Base-by-base conservation (phyloP, 2,329 filamentous ascomycete genomes). In the Fusarium pseudonygamai region DNA sequence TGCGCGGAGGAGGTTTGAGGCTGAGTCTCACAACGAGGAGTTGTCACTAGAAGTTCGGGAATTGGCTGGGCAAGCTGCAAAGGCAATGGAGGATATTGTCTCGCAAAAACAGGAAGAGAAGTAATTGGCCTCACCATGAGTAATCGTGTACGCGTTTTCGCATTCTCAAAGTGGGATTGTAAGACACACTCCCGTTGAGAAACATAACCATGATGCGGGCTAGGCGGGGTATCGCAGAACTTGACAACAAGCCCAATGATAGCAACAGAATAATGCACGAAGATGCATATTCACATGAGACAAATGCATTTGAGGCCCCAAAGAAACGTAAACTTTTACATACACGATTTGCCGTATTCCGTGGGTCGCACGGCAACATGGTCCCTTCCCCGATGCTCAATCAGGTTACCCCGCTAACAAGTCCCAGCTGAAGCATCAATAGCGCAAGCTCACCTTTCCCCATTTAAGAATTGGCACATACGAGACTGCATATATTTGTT, bases 231-330 rank as follows among this genome's bases (percentile, higher is more conserved):
- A 20, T 3, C 6, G 24, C 22, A 26, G 16, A 1, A 26, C 5
- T 26, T 11, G 32, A 13, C 13, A 28, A 37, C 13, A 22, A 24
- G 16, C 11, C 3, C 6, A 14, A 34, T 6, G 14, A 34, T 4
- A 20, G 12, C 22, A 24, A 7, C 11, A 16, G 10, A 30, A 18
- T 0, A 13, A 49, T 13, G 7, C 1, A n/a, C 2, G 28, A 49
- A 49, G 46, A 30, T n/a, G 22, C 46, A 30, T 13, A n/a, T n/a
- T 49, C 14, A n/a, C 15, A 30, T 30, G 28, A 49, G 28, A 18
- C 1, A 49, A 49, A n/a, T 4, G 3, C 0, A 30, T 4, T n/a
- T 13, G 11, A 5, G 1, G 10, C 5, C 12, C 14, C 0, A 34
- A 34, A 20, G 8, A n/a, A 49, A 18, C 2, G 14, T 12, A 20